A percentile compares a stretch with the other conserved stretches of the same genome.
phyloP scores from a whole-genome alignment of 495 filamentous ascomycete genomes.

The Oleoguttula mirabilis region DNA sequence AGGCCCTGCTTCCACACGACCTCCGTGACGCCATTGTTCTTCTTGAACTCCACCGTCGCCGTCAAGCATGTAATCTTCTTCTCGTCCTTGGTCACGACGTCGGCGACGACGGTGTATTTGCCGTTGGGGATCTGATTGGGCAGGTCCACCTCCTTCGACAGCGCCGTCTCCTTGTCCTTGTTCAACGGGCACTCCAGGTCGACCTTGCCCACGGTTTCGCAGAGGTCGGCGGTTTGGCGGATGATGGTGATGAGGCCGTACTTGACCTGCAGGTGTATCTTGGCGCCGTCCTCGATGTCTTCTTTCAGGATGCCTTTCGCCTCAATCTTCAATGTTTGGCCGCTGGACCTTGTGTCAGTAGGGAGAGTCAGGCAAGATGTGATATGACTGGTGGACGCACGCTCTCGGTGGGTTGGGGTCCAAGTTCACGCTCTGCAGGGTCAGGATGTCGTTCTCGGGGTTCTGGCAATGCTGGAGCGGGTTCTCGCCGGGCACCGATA shows the following conservation, averaged over 20 bases:
- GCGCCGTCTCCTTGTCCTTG: slow-evolving; percentile 48
- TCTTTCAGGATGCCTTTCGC: slow-evolving; percentile 61
- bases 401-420: slow-evolving; percentile 73
- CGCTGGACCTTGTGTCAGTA: slow-evolving; percentile 40
- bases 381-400: slow-evolving; percentile 43
- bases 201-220: slow-evolving; percentile 75
- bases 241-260: slow-evolving; percentile 87
- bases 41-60: slow-evolving; percentile 48
- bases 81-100: slow-evolving; percentile 60
- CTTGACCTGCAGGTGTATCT: slow-evolving; percentile 72
- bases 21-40: no score
- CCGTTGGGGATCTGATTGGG: slow-evolving; percentile 84
- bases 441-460: slow-evolving; percentile 49
- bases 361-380: neutral
- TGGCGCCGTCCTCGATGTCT: slow-evolving; percentile 60
- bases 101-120: slow-evolving; percentile 74
- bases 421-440: slow-evolving; percentile 68
- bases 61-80: slow-evolving; percentile 71
- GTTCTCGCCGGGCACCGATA: slow-evolving; percentile 57
- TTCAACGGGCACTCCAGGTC: slow-evolving; percentile 81
- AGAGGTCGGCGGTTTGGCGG: slow-evolving; percentile 65
- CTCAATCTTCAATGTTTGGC: slow-evolving; percentile 62
- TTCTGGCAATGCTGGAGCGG: slow-evolving; percentile 61
- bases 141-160: slow-evolving; percentile 73
- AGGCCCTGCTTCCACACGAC: no score